Evolutionary conservation across 129 eudicot species (phyloP).

Genomic region (Glebionis coronaria): DNA sequence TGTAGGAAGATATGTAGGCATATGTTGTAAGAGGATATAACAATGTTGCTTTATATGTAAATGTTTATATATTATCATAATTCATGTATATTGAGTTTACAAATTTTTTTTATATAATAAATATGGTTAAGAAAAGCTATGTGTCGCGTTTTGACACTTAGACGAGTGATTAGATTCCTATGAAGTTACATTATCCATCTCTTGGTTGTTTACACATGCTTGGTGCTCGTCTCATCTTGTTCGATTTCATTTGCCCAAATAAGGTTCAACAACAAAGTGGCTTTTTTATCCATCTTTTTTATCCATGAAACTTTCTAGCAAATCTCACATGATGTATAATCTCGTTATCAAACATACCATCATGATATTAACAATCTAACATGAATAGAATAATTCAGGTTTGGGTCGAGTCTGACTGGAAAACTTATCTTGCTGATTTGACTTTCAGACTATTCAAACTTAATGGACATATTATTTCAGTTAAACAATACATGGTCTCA

Average conservation of each 20-base stretch:
- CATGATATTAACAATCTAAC: background rate
- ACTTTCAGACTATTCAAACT: background rate
- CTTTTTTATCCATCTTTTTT: background rate
- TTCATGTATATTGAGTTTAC: no score
- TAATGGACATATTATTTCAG: no score
- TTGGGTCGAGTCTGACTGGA: background rate
- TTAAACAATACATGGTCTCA: no score
- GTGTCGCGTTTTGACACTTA: no score
- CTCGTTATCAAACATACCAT: no score
- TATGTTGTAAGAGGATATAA: no score
- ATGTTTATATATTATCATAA: no score
- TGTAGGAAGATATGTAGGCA: no score
- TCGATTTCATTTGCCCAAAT: conserved; percentile 6
- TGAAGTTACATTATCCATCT: background rate
- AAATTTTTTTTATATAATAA: no score
- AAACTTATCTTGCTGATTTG: conserved; percentile 1
- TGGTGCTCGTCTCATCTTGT: conserved; percentile 9
- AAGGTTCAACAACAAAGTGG: conserved; percentile 2
- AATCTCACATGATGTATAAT: background rate
- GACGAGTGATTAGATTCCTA: background rate
- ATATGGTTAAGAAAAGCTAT: no score
- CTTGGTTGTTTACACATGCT: background rate
- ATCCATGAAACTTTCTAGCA: background rate
- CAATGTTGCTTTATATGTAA: no score
- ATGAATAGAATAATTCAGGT: conserved; percentile 8